Conservation (phyloP, 2,329 filamentous ascomycete species). For the Paracorniculantispora psalliotae region DNA sequence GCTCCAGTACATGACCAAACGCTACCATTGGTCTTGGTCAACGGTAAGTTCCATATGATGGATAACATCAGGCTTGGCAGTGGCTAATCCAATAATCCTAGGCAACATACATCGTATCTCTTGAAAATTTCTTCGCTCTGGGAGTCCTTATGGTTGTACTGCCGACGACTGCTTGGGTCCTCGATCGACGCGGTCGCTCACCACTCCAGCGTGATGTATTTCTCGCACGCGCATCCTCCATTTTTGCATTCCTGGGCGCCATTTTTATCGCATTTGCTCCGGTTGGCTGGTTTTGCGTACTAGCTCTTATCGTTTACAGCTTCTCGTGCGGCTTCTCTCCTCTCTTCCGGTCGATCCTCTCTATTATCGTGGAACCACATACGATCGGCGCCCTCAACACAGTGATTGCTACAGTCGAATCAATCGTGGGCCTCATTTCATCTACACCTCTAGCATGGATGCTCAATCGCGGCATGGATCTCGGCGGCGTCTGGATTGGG, state of each 20-base stretch:
- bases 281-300: conserved; percentile 30
- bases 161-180: conserved; percentile 28
- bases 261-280: conserved; percentile 34
- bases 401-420: conserved; percentile 46
- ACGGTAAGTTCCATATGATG: conserved; percentile 23
- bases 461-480: conserved; percentile 39
- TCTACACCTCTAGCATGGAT: conserved; percentile 43
- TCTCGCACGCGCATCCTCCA: conserved; percentile 31
- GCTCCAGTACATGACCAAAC: conserved; percentile 49
- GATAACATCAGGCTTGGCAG: conserved; percentile 13
- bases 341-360: conserved; percentile 46
- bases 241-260: conserved; percentile 28
- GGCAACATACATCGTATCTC: conserved; percentile 38
- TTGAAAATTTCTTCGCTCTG: conserved; percentile 34
- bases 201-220: conserved; percentile 36
- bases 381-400: conserved; percentile 52
- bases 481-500: conserved; percentile 45
- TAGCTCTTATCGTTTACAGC: conserved; percentile 40
- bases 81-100: too few species aligned
- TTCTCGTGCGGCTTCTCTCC: conserved; percentile 40
- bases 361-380: conserved; percentile 47
- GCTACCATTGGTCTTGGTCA: conserved; percentile 46
- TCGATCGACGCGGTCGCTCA: conserved; percentile 27
- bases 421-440: conserved; percentile 40
- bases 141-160: conserved; percentile 35